Evolutionary conservation across 2,329 filamentous ascomycete genomes (phyloP), one percentile per base, ranked within the genome.

Genomic region (Aspergillus niger): DNA sequence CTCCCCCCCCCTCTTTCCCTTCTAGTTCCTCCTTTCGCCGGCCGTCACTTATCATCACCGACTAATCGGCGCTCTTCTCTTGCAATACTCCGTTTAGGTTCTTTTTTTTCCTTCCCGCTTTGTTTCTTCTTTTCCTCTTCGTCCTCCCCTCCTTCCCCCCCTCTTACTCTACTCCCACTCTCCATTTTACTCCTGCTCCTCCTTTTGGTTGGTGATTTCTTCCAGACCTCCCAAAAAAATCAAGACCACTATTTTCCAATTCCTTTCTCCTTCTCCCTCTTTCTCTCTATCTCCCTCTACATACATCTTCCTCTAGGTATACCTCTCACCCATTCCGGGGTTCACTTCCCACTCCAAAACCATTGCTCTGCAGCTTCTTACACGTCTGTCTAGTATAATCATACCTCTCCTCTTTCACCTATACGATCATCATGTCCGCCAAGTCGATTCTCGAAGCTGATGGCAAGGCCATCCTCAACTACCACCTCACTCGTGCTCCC

Each of bases 401-500:
- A 28, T 55, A 36, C 53, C 48, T 47, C 39, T 41, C 55, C 57
- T 66, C 60, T 64, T 63, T 64, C 62, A 62, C 44, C 65, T 65
- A 64, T 65, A 65, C 61, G 67, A 62, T 63, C 65, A 67, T 75
- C 75, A 96, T 96, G 92, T 92, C 91, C 79, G 91, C 95, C 81
- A 99, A 99, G 85, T 91, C 94, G 70, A 98, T 99, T 78, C 83
- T 91, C 86, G 95, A 99, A 86, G 94, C 94, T 86, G 95, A 99
- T 85, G 95, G 95, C 88, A 99, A 99, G 91, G 95, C 95, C 87
- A 98, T 99, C 85, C 87, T 99, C 87, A 98, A 97, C 91, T 99
- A 98, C 87, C 95, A 98, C 86, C 92, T 99, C 82, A 98, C 95
- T 73, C 91, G 95, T 78, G 92, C 95, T 71, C 89, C 92, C 69